These are phyloP conservation scores for Ceratocystis eucalypticola DNA, from an alignment of 2,329 filamentous ascomycete species.

Conservation along the genomic window DNA sequence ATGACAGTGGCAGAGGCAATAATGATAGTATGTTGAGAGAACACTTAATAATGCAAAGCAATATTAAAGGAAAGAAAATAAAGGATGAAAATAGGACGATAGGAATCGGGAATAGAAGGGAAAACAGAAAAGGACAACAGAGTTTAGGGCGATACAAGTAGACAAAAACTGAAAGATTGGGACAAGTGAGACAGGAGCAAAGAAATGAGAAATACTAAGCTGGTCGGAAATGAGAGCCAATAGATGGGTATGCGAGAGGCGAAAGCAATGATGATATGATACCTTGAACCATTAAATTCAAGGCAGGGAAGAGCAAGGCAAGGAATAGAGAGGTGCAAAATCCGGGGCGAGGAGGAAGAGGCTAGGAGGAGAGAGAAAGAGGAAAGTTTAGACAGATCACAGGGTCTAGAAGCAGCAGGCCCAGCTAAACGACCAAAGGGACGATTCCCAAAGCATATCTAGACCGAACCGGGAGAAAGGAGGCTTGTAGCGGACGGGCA, in stretches of 20 bases:
- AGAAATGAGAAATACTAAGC: slow-evolving; percentile 4
- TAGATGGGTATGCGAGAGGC: not conserved
- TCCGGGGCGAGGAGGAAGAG: not conserved
- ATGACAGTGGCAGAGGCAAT: not conserved
- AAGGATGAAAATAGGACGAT: not conserved
- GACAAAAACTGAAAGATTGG: not conserved
- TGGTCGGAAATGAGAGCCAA: not conserved
- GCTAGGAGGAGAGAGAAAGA: slow-evolving; percentile 7
- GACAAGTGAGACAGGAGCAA: slow-evolving; percentile 2
- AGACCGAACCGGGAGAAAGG: not conserved
- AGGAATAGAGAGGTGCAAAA: not conserved
- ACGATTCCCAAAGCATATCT: not conserved
- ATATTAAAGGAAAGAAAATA: not conserved
- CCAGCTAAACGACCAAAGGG: not conserved
- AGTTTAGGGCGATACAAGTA: not conserved
- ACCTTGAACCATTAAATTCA: slow-evolving; percentile 2
- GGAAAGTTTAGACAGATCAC: slow-evolving; percentile 6
- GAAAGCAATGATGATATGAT: not conserved
- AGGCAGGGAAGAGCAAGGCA: not conserved
- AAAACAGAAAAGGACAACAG: not conserved
- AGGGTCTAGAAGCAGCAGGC: slow-evolving; percentile 1
- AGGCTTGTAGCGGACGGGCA: not conserved
- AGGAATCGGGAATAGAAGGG: not conserved
- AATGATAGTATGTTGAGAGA: not conserved
- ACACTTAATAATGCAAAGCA: not conserved